Percentiles rank a stretch among this genome's conserved stretches.
phyloP scores from a whole-genome alignment of 2,329 filamentous ascomycete species.

The Botrytis hyacinthi region DNA sequence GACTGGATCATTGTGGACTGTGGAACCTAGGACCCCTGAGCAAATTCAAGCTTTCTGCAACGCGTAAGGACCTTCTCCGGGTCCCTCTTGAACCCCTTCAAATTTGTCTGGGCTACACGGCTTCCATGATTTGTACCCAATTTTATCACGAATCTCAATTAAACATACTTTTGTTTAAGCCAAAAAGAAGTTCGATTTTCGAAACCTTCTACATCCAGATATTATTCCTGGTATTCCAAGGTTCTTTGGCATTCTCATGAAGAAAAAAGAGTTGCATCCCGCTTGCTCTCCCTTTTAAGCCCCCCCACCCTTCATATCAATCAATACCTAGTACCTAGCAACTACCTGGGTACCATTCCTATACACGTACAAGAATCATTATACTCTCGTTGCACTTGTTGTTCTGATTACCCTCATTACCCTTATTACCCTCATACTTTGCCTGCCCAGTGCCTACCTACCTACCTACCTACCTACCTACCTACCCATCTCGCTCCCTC shows the following conservation, averaged over 20 bases:
- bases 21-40: slow-evolving; percentile 5
- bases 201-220: not conserved
- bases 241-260: not conserved
- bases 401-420: not conserved
- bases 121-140: not conserved
- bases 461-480: not conserved
- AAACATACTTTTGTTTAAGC: not conserved
- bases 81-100: not conserved
- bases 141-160: not conserved
- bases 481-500: too few species aligned
- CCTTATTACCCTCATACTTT: not conserved
- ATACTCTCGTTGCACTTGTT: not conserved
- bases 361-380: too few species aligned
- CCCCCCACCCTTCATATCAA: not conserved
- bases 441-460: not conserved
- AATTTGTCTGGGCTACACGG: not conserved
- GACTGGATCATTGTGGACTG: not conserved
- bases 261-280: not conserved
- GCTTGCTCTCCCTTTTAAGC: not conserved
- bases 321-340: not conserved
- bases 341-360: too few species aligned
- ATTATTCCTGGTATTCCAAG: not conserved
- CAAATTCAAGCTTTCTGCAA: slow-evolving; percentile 19
- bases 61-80: not conserved
- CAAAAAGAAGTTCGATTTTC: not conserved